These are phyloP conservation scores for Pseudognaphalium luteoalbum DNA, from an alignment of 129 eudicot species.

Conservation along the genomic window DNA sequence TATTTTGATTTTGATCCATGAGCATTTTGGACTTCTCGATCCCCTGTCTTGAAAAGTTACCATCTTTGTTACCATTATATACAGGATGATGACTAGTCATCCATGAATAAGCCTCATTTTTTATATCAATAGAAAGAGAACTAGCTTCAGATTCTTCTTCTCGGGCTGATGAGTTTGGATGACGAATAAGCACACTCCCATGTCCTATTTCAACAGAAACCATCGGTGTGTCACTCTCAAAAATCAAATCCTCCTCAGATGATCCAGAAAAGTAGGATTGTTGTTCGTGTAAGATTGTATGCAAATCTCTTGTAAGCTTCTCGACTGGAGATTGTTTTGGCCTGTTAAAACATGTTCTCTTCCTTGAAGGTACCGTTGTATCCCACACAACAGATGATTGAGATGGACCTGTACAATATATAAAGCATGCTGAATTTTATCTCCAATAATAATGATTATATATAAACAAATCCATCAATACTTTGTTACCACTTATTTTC, in stretches of 20 bases:
- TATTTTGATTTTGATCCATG: slow-evolving; percentile 44
- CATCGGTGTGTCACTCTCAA: slow-evolving; percentile 74
- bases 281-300: slow-evolving; percentile 70
- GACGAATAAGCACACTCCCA: slow-evolving; percentile 84
- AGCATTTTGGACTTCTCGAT: slow-evolving; percentile 19
- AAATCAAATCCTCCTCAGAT: slow-evolving; percentile 75
- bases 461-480: not conserved
- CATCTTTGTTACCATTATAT: slow-evolving; percentile 36
- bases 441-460: not conserved
- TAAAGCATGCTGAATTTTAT: not conserved
- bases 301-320: slow-evolving; percentile 72
- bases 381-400: slow-evolving; percentile 69
- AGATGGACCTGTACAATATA: slow-evolving; percentile 51
- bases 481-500: not conserved
- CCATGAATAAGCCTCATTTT: slow-evolving; percentile 57
- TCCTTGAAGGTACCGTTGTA: slow-evolving; percentile 67
- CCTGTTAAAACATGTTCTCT: slow-evolving; percentile 68
- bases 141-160: slow-evolving; percentile 83
- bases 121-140: slow-evolving; percentile 70
- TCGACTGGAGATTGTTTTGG: slow-evolving; percentile 70
- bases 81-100: slow-evolving; percentile 32
- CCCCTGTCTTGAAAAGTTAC: slow-evolving; percentile 21
- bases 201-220: slow-evolving; percentile 91
- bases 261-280: slow-evolving; percentile 65
- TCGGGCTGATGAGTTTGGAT: slow-evolving; percentile 50